Base-by-base conservation (phyloP, 1,139 yeast species). In the Geotrichum carabidarum region DNA sequence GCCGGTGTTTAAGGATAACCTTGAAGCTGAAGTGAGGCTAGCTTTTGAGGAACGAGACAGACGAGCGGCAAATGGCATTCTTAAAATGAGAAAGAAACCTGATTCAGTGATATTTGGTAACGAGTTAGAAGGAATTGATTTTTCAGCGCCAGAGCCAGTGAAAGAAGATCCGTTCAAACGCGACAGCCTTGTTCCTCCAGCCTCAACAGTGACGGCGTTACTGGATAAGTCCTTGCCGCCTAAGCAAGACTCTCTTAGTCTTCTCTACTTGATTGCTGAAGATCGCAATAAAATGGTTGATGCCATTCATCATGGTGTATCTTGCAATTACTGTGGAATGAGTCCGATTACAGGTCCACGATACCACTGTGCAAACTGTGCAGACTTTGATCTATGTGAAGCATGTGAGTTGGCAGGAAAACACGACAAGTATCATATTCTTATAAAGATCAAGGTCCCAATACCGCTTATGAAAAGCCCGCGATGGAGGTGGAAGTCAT, bases 331-430 rank as follows among this genome's bases (percentile, higher is more conserved):
- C 4, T 68, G 71, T 55, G 68, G 70, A 6, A 58, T 55, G 51
- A 60, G 67, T 43, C 71, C 71, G 11, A 66, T 68, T 32, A 50
- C 57, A 30, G 72, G 72, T 11, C 51, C 53, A 8, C 56, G 72
- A 17, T 68, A 60, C 51, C 65, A 63, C 36, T 69, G 72, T 53
- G 58, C 63, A 8, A 65, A 67, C 41, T 69, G 72, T 54, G 65
- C 58, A 2, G 72, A 69, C 51, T 63, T 63, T 38, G 72, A 69
- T 53, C 51, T 69, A 31, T 69, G 72, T 51, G 64, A 63, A 44
- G 55, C 50, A 11, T 68, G 72, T 57, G 69, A 67, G 51, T 47
- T 58, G 1, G 53, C 59, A 3, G 56, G 56, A 9, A 43, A 60
- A 3, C 71, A 68, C 53, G 57, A 61, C 34, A 57, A 52, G 9